Evolutionary conservation across 192 early-diverging fungal species (phyloP).

Genomic region (Ramicandelaber brevisporus): DNA sequence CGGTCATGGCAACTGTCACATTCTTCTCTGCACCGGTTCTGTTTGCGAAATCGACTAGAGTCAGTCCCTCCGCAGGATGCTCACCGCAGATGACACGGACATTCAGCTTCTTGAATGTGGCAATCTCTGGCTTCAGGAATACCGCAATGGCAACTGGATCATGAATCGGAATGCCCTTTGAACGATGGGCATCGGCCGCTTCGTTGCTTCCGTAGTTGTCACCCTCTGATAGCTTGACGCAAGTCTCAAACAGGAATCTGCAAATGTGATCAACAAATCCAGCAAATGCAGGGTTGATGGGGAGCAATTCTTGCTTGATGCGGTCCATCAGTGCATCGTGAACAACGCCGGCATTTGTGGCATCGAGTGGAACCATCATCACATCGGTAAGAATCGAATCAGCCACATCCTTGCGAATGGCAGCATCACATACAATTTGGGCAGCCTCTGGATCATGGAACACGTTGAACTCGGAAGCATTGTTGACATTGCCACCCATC

Average conservation of each 20-base stretch:
- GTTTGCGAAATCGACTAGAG: slow-evolving; percentile 3
- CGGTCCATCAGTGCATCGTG: slow-evolving; percentile 3
- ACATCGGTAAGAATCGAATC: too few relatives aligned
- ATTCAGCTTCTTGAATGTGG: slow-evolving; percentile 2
- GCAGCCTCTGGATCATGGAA: slow-evolving; percentile 11
- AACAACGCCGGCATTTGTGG: slow-evolving; percentile 5
- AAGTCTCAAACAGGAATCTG: slow-evolving; percentile 2
- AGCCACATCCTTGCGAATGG: too few relatives aligned
- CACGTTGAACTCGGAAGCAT: slow-evolving; percentile 11
- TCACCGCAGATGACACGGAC: slow-evolving; percentile 3
- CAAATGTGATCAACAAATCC: slow-evolving; percentile 4
- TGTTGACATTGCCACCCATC: slow-evolving; percentile 4
- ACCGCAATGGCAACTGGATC: slow-evolving; percentile 7
- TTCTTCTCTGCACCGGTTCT: slow-evolving; percentile 1
- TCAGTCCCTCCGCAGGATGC: slow-evolving; percentile 2
- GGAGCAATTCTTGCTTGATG: slow-evolving; percentile 1
- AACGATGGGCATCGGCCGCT: too few relatives aligned
- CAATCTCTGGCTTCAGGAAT: slow-evolving; percentile 7
- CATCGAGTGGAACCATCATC: slow-evolving; percentile 6
- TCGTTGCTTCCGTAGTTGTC: too few relatives aligned
- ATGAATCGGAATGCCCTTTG: slow-evolving; percentile 8
- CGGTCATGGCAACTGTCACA: slow-evolving; percentile 6
- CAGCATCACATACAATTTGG: slow-evolving; percentile 6
- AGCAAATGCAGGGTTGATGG: slow-evolving; percentile 5
- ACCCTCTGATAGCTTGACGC: slow-evolving; percentile 2